Evolutionary conservation across 1,139 yeast species (phyloP), one percentile per base, ranked within the genome.

Genomic region (Debaryomyces nepalensis): DNA sequence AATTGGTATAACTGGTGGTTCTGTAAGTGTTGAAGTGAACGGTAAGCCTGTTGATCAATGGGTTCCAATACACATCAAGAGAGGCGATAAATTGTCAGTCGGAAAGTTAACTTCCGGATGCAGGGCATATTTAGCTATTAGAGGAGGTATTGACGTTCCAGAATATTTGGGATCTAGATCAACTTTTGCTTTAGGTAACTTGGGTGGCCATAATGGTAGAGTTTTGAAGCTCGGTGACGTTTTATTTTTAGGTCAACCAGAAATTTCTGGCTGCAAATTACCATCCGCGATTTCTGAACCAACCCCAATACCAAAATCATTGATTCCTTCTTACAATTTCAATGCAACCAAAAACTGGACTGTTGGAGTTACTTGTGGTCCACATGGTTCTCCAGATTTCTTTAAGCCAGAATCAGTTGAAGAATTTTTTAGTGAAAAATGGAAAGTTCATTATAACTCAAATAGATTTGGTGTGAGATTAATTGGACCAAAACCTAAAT

Each of bases 371-470:
- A 88, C 96, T 19, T 85, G 95, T 65, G 99, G 98, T 42, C 98
- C 98, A 22, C 98, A 93, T 62, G 98, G 98, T 1, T 82, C 97
- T 6, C 98, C 98, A 19, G 98, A 93, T 63, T 89, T 90, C 66
- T 91, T 93, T 73, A 77, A 79, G 45, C 66, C 75, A n/a, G 96
- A 87, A 57, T 80, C 87, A 10, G 81, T 89, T 26, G 72, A 75
- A 26, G 86, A 84, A 42, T 90, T 93, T 67, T 89, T 91, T 60
- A 57, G 73, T 4, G 77, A 82, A 40, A 79, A 80, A 49, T 91
- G 98, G 98, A 91, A 90, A 66, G 91, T 91, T 37, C 98, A 93
- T 63, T 93, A 93, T 73, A 93, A 93, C 68, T 90, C 97, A 30
- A 93, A 93, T 68, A 79, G 98, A 65, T 91, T 91, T 65, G 99